phyloP scores from a whole-genome alignment of 2,329 filamentous ascomycete genomes.

The Emydomyces testavorans region DNA sequence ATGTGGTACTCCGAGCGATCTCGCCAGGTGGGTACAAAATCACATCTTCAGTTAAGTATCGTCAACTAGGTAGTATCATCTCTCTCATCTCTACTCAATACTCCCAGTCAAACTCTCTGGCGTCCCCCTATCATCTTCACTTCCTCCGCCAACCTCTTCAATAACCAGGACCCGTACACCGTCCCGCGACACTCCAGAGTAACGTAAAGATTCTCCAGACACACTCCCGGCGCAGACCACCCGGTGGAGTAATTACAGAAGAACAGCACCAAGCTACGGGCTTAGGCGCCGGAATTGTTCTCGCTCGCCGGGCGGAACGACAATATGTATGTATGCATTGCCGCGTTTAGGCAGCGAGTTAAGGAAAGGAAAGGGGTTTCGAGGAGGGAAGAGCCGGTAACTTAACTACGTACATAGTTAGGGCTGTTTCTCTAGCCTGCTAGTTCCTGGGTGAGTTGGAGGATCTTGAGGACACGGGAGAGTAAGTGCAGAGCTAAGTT shows the following conservation, averaged over 20 bases:
- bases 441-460: slow-evolving; percentile 70
- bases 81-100: no score
- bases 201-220: slow-evolving; percentile 89
- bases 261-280: slow-evolving; percentile 75
- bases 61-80: no score
- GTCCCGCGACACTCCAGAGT: slow-evolving; percentile 55
- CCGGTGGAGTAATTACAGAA: slow-evolving; percentile 96
- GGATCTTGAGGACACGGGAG: slow-evolving; percentile 69
- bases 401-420: slow-evolving; percentile 60
- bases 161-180: slow-evolving; percentile 67
- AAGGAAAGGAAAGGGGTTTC: slow-evolving; percentile 71
- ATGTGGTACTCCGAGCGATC: no score
- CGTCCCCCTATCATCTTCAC: slow-evolving; percentile 60
- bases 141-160: slow-evolving; percentile 69
- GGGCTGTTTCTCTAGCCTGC: slow-evolving; percentile 77
- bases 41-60: no score
- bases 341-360: slow-evolving; percentile 37
- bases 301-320: slow-evolving; percentile 43
- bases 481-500: no score
- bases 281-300: slow-evolving; percentile 27
- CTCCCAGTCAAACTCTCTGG: no score
- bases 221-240: slow-evolving; percentile 76
- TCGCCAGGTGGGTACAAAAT: no score
- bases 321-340: slow-evolving; percentile 64
- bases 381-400: slow-evolving; percentile 61